Evolutionary conservation across 257 asterid genomes (phyloP), one percentile per base, ranked within the genome.

Genomic region (Solanum boliviense): DNA sequence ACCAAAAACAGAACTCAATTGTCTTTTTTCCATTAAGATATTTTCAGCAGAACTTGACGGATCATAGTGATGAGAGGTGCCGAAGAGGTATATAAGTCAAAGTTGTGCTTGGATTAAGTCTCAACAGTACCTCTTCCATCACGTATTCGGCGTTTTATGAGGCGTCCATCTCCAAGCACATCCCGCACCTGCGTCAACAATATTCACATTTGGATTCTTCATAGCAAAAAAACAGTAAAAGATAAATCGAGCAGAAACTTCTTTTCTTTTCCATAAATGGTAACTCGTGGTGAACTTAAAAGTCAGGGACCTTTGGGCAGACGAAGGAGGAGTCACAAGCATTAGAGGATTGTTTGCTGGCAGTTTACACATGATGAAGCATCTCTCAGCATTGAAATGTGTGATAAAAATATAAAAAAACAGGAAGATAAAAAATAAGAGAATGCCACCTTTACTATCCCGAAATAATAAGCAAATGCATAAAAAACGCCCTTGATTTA

Each of bases 81-180:
- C 1, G 4, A 82, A 48, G 86, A 10, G 86, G 86, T 48, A 82
- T 5, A 5, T 29, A 48, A 82, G 70, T 48, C 86, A 48, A 18
- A 31, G 11, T 48, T 18, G 21, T 5, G 29, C 29, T 20, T 81
- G 41, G 29, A 44, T 81, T 46, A 46, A 81, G 68, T 18, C 85
- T 81, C 68, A 81, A 29, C 9, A 10, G 65, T 70, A 94, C 99
- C 99, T 94, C 98, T 93, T 91, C 99, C 99, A 91, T 97, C 98
- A 87, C 85, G 95, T 88, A 95, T 70, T 56, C 98, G 98, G 27
- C 99, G 95, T 92, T 97, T 97, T 79, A 97, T 96, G 56, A 97
- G 90, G 84, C 99, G 98, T 79, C 99, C 99, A 92, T 97, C 99
- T 25, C 99, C 99, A 87, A 97, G 99, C 91, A 97, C 98, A 91